A percentile compares a stretch with the other conserved stretches of the same genome.
Evolutionary conservation across 805 yeast species (phyloP).

Genomic region (Cyberlindnera subsufficiens): DNA sequence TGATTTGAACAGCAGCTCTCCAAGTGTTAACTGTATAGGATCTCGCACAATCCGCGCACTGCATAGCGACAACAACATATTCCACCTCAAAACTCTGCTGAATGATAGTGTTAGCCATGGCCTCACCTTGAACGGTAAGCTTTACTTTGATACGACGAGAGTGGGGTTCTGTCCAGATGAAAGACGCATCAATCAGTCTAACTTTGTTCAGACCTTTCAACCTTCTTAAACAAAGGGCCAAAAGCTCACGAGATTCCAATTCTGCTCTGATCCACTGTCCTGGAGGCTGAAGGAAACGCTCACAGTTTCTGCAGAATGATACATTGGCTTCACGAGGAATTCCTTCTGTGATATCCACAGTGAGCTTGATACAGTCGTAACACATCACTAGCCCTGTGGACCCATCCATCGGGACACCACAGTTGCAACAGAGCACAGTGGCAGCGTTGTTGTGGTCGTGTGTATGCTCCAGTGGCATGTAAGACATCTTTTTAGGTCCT

Average conservation of each 20-base stretch:
- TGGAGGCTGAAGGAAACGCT: constrained; percentile 92
- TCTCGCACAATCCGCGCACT: constrained; percentile 98
- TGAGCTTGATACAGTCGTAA: constrained; percentile 91
- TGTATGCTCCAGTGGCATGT: constrained; percentile 30
- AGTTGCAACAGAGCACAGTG: constrained; percentile 93
- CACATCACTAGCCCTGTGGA: constrained; percentile 92
- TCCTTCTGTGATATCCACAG: constrained; percentile 90
- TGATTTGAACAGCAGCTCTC: constrained; percentile 95
- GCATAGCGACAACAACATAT: constrained; percentile 89
- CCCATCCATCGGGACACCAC: constrained; percentile 98
- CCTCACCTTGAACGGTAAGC: constrained; percentile 95
- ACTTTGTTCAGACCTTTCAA: constrained; percentile 84
- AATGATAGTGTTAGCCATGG: constrained; percentile 82
- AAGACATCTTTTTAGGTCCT: constrained; percentile 24
- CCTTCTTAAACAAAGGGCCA: constrained; percentile 85
- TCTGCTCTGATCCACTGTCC: constrained; percentile 88
- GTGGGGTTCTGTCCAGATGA: constrained; percentile 99
- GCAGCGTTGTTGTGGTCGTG: constrained; percentile 43
- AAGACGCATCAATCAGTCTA: constrained; percentile 86
- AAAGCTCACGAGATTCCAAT: constrained; percentile 84
- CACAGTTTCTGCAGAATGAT: constrained; percentile 96
- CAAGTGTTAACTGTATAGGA: constrained; percentile 95
- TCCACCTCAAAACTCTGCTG: constrained; percentile 96
- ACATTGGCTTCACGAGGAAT: constrained; percentile 91
- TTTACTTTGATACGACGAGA: constrained; percentile 90